Conservation (phyloP, 192 early-diverging fungal species). For the Allomyces macrogynus region DNA sequence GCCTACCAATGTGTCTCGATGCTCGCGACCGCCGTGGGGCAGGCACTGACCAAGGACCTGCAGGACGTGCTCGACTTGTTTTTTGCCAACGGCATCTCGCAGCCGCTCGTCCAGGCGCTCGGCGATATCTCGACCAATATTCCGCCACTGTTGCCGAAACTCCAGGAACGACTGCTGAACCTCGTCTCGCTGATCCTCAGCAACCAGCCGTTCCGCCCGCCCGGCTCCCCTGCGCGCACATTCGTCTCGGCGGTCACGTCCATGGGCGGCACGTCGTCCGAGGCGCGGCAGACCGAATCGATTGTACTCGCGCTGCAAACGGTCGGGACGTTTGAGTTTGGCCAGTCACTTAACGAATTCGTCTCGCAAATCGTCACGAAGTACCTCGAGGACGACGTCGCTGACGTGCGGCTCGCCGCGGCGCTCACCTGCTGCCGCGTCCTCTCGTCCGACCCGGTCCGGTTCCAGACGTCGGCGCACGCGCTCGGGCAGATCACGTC, state of each 20-base stretch:
- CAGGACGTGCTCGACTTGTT: slow-evolving; percentile 74
- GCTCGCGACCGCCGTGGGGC: slow-evolving; percentile 77
- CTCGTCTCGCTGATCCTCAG: slow-evolving; percentile 70
- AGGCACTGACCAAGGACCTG: slow-evolving; percentile 68
- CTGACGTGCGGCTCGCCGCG: slow-evolving; percentile 62
- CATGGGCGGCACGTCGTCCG: slow-evolving; percentile 15
- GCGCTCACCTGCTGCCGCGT: slow-evolving; percentile 68
- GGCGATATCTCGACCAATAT: slow-evolving; percentile 60
- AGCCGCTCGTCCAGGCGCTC: slow-evolving; percentile 59
- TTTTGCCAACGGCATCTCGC: slow-evolving; percentile 71
- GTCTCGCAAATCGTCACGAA: slow-evolving; percentile 64
- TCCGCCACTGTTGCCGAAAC: slow-evolving; percentile 52
- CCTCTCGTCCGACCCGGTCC: slow-evolving; percentile 59
- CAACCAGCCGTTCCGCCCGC: slow-evolving; percentile 54
- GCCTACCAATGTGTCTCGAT: slow-evolving; percentile 72
- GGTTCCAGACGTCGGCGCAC: slow-evolving; percentile 50
- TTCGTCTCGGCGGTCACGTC: not conserved
- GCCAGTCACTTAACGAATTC: slow-evolving; percentile 69
- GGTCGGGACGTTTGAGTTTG: slow-evolving; percentile 71
- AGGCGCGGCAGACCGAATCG: slow-evolving; percentile 45
- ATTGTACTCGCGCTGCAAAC: slow-evolving; percentile 66
- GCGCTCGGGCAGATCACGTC: slow-evolving; percentile 63
- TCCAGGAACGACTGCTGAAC: slow-evolving; percentile 77
- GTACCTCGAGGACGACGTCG: slow-evolving; percentile 58
- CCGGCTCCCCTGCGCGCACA: slow-evolving; percentile 36